Evolutionary conservation across 1,284 basidiomycete genomes (phyloP).

Genomic region (Papiliotrema terrestris): DNA sequence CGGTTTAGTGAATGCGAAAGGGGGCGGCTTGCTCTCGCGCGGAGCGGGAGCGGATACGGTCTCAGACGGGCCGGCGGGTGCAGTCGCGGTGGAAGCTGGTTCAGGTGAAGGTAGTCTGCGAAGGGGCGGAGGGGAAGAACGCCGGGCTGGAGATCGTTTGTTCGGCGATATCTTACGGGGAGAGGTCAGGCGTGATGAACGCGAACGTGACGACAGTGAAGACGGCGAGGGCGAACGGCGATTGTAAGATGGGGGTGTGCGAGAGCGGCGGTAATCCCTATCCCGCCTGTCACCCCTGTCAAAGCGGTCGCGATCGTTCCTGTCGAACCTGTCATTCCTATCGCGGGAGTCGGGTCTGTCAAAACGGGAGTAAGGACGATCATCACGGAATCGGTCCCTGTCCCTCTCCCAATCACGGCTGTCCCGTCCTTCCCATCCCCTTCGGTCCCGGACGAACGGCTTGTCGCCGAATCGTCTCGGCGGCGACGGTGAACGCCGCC

Average conservation of each 20-base stretch:
- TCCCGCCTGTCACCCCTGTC: neutral
- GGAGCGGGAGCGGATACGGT: neutral
- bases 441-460: neutral
- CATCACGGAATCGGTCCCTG: conserved; percentile 14
- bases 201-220: conserved; percentile 6
- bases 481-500: conserved; percentile 18
- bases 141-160: neutral
- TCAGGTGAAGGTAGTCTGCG: neutral
- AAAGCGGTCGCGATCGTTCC: neutral
- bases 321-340: neutral
- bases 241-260: neutral
- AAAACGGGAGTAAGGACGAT: conserved; percentile 2
- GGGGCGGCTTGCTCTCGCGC: neutral
- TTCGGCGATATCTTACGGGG: conserved; percentile 6
- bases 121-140: neutral
- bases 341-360: neutral
- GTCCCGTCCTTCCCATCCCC: neutral
- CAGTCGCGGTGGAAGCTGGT: neutral
- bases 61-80: neutral
- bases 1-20: conserved; percentile 4
- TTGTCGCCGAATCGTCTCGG: conserved; percentile 4
- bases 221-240: neutral
- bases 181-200: conserved; percentile 13
- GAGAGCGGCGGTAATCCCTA: neutral
- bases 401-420: conserved; percentile 9